Evolutionary conservation across 306 rosid species (phyloP).

Genomic region (Trifolium dubium): DNA sequence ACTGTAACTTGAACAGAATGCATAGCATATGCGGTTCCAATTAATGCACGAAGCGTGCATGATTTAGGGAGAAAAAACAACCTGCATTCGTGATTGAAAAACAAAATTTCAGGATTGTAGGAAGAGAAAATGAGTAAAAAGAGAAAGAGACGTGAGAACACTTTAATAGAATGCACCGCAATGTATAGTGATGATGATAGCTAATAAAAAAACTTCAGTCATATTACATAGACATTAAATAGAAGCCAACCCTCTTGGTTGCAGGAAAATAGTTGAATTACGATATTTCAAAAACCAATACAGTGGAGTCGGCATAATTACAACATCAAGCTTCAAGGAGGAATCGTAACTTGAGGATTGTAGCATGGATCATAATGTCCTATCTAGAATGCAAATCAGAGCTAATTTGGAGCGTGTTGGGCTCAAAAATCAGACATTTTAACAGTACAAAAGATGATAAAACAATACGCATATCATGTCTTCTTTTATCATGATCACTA

Average conservation of each 20-base stretch:
- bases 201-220: conserved; percentile 24
- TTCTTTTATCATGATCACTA: conserved; percentile 11
- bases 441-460: background rate
- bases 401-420: background rate
- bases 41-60: conserved; percentile 86
- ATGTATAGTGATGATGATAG: background rate
- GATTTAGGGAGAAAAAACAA: conserved; percentile 89
- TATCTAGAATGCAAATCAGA: background rate
- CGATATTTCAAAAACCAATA: background rate
- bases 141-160: background rate
- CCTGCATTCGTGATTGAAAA: conserved; percentile 61
- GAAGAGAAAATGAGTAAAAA: background rate
- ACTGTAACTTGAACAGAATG: conserved; percentile 85
- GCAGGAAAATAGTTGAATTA: background rate
- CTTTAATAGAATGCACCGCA: background rate
- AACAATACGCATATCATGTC: conserved; percentile 28
- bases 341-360: background rate
- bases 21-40: conserved; percentile 73
- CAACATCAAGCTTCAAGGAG: too few relatives aligned
- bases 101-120: conserved; percentile 14
- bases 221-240: background rate
- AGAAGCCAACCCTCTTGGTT: conserved; percentile 25
- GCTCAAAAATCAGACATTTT: background rate
- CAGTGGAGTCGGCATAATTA: background rate
- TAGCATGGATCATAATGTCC: background rate